phyloP scores from a whole-genome alignment of 2,329 filamentous ascomycete genomes.

The Lachnellula occidentalis region DNA sequence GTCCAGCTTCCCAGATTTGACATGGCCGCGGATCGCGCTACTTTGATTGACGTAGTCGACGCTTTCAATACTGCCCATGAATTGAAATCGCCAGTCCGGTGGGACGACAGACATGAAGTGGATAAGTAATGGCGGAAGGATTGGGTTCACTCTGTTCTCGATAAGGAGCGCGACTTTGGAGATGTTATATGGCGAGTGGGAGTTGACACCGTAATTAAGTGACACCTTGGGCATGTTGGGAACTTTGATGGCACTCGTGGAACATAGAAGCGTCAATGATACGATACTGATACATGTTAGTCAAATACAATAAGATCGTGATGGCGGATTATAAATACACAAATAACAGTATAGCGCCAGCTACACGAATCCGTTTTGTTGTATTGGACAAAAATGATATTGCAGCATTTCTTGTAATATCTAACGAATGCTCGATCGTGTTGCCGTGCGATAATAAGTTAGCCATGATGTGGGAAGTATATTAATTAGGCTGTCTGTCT shows the following conservation, averaged over 20 bases:
- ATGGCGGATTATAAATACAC: no score
- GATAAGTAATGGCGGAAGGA: constrained; percentile 48
- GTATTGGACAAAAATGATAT: no score
- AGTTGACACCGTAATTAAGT: constrained; percentile 16
- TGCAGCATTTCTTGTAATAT: no score
- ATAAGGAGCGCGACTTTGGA: constrained; percentile 46
- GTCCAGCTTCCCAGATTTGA: constrained; percentile 39
- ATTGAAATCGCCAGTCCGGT: constrained; percentile 51
- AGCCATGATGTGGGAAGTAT: no score
- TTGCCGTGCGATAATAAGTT: no score
- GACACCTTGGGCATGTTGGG: constrained; percentile 17
- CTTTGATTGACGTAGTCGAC: constrained; percentile 41
- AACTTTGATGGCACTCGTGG: not conserved
- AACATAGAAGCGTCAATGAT: no score
- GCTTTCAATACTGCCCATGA: constrained; percentile 46
- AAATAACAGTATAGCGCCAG: no score
- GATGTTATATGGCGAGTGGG: constrained; percentile 19
- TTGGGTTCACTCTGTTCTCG: constrained; percentile 44
- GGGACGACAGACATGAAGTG: constrained; percentile 53
- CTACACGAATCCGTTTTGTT: no score
- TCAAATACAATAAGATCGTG: no score
- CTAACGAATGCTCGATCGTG: no score
- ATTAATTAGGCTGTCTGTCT: no score
- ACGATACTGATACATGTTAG: no score
- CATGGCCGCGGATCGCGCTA: constrained; percentile 37